Percentiles rank a stretch among this genome's conserved stretches.
These are phyloP conservation scores for Ceratocystiopsis brevicomis DNA, from an alignment of 2,329 filamentous ascomycete genomes.

Conservation along the genomic window DNA sequence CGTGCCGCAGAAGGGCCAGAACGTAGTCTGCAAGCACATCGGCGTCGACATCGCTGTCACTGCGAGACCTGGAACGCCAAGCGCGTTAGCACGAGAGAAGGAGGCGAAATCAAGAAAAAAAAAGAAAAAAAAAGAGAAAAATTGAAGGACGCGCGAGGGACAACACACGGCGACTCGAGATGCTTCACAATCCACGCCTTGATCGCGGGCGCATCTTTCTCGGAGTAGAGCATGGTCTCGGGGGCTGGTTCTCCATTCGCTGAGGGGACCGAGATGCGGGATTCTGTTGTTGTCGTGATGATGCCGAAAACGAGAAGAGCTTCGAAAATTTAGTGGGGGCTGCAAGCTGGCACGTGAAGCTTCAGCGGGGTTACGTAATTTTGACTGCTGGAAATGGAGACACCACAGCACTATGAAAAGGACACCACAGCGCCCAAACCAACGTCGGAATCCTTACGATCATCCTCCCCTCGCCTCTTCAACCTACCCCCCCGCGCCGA, in stretches of 20 bases:
- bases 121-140: no score
- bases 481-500: neutral
- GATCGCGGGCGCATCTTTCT: constrained; percentile 41
- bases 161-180: constrained; percentile 51
- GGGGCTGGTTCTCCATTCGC: no score
- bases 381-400: no score
- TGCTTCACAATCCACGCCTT: constrained; percentile 65
- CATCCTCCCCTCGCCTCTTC: no score
- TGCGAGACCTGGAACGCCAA: constrained; percentile 41
- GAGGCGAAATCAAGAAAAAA: no score
- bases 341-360: no score
- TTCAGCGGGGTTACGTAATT: no score
- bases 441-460: neutral
- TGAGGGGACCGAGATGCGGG: no score
- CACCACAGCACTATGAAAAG: no score
- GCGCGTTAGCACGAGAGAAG: neutral
- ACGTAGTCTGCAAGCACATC: constrained; percentile 74
- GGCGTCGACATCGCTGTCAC: constrained; percentile 62
- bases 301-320: no score
- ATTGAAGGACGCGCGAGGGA: neutral
- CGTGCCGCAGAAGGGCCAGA: constrained; percentile 54
- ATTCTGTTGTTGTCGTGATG: no score
- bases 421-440: neutral
- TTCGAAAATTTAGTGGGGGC: no score
- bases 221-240: constrained; percentile 38